Percentiles rank a stretch among this genome's conserved stretches.
These are phyloP conservation scores for Fusarium napiforme DNA, from an alignment of 2,329 filamentous ascomycete genomes.

Conservation along the genomic window DNA sequence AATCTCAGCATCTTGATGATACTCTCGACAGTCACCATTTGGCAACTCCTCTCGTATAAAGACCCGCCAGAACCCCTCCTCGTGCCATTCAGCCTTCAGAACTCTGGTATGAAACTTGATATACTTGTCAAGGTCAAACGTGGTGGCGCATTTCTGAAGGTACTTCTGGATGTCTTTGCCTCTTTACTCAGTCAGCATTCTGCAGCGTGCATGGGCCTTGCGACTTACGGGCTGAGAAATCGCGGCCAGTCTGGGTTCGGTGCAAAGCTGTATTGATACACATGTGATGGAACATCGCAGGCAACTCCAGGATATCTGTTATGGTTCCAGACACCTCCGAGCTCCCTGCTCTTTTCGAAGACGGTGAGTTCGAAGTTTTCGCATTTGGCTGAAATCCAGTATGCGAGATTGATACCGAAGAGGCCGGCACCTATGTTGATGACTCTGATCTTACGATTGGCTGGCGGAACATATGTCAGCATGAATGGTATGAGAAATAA, in stretches of 20 bases:
- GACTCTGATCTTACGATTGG: neutral
- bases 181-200: neutral
- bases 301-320: neutral
- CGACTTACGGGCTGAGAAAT: neutral
- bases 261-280: neutral
- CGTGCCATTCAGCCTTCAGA: neutral
- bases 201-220: fast-evolving
- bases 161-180: neutral
- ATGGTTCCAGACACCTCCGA: neutral
- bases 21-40: neutral
- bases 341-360: neutral
- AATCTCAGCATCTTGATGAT: neutral
- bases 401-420: neutral
- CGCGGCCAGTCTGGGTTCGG: neutral
- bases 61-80: neutral
- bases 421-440: neutral
- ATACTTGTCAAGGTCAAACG: neutral
- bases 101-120: neutral
- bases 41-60: neutral
- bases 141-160: neutral
- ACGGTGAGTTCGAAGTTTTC: neutral
- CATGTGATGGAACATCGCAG: neutral
- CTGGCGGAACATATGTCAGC: fast-evolving
- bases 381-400: neutral
- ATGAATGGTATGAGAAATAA: too few relatives aligned